Conservation (phyloP, 805 yeast genomes). For the Crinitomyces ghanaensis region DNA sequence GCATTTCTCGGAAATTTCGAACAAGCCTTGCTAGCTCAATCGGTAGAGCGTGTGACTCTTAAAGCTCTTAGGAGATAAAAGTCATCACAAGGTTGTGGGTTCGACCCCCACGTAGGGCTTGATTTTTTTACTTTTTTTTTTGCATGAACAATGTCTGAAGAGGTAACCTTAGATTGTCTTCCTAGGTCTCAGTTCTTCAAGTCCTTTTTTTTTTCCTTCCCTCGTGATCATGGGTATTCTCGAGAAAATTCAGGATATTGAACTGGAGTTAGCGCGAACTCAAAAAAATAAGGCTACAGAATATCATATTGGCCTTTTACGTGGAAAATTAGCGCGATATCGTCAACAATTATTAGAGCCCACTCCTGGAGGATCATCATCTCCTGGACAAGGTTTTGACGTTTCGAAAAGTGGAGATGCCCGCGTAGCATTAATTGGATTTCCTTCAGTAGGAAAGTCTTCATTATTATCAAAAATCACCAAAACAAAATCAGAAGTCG, state of each 20-base stretch:
- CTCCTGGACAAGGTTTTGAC: slow-evolving; percentile 82
- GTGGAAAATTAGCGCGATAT: slow-evolving; percentile 88
- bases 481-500: slow-evolving; percentile 88
- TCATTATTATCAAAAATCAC: slow-evolving; percentile 82
- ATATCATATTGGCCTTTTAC: slow-evolving; percentile 85
- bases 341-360: slow-evolving; percentile 89
- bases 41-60: slow-evolving; percentile 26
- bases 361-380: slow-evolving; percentile 56
- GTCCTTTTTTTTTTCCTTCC: too few relatives aligned
- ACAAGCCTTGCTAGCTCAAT: slow-evolving; percentile 23
- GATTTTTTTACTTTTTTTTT: too few relatives aligned
- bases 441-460: slow-evolving; percentile 96
- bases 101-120: slow-evolving; percentile 26
- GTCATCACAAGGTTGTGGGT: slow-evolving; percentile 26
- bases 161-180: too few relatives aligned
- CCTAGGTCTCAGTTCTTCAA: too few relatives aligned
- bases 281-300: slow-evolving; percentile 98
- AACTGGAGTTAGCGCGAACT: slow-evolving; percentile 86
- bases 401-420: slow-evolving; percentile 96
- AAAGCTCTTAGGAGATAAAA: slow-evolving; percentile 12
- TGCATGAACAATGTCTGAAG: too few relatives aligned
- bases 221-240: slow-evolving; percentile 24
- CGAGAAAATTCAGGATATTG: slow-evolving; percentile 80
- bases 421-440: slow-evolving; percentile 87
- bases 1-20: not conserved